These are phyloP conservation scores for Acer campestre DNA, from an alignment of 345 rosid species.

Conservation along the genomic window DNA sequence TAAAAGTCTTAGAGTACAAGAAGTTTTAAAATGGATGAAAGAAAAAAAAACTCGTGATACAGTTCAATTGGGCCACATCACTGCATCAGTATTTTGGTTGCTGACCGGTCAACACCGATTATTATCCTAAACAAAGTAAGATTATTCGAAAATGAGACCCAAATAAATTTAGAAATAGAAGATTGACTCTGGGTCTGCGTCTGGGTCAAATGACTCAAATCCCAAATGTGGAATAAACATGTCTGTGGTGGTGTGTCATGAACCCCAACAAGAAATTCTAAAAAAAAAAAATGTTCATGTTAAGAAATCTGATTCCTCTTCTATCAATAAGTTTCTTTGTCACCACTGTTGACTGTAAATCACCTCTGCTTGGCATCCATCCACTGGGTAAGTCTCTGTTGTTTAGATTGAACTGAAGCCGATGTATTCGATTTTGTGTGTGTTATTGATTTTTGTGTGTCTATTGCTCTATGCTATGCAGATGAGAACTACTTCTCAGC, in stretches of 20 bases:
- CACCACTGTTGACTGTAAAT: conserved; percentile 31
- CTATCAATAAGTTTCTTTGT: conserved; percentile 12
- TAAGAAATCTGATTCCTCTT: background rate
- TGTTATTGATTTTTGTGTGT: background rate
- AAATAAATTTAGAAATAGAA: background rate
- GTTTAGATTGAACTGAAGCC: background rate
- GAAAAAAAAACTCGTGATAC: too few species aligned
- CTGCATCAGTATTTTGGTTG: too few species aligned
- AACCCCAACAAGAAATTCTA: background rate
- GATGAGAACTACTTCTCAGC: conserved; percentile 71
- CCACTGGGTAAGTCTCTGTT: conserved; percentile 56
- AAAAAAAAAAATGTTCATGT: background rate
- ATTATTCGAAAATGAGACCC: background rate
- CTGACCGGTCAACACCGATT: too few species aligned
- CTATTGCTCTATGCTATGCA: conserved; percentile 21
- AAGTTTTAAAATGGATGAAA: too few species aligned
- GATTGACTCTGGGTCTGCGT: background rate
- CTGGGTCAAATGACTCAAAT: too few species aligned
- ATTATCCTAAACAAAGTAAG: too few species aligned
- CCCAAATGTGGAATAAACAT: background rate
- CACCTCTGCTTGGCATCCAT: conserved; percentile 59
- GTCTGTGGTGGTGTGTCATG: background rate
- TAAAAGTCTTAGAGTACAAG: too few species aligned
- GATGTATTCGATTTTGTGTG: background rate
- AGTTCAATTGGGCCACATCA: too few species aligned